Base-by-base conservation (phyloP, 495 filamentous ascomycete species). In the Neurospora sp. region DNA sequence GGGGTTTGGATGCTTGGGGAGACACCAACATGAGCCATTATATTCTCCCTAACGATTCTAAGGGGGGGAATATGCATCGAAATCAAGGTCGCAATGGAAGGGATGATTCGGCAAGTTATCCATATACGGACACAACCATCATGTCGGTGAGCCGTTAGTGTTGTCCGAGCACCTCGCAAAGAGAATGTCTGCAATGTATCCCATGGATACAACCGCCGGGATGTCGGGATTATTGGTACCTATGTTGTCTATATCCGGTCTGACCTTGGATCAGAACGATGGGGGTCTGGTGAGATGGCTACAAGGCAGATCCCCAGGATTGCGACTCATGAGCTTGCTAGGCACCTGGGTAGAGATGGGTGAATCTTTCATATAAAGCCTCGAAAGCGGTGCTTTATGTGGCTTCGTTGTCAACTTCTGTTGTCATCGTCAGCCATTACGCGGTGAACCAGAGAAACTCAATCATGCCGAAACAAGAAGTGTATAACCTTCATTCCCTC, bases 381-480 rank as follows among this genome's bases (percentile, higher is more conserved):
- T 31, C 11, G 12, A 62, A 31, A 62, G 23, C 2, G 54, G 14
- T 62, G 3, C 12, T 8, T 62, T 35, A 62, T 9, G 27, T 62
- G 48, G 54, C 27, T 35, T 35, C 27, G 14, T 18, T 35, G 27
- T 62, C 27, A 7, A 9, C 23, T 31, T 16, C 0, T 1, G 2
- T 35, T 59, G 48, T 3, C 23, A 31, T 31, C 11, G 10, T 27
- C 20, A 31, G 20, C 23, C 6, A 6, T 59, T 23, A 31, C 48
- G 11, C 5, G 16, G 6, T 5, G 11, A 59, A 14, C 48, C 23
- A 59, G 23, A 31, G 20, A 14, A 27, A 27, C 16, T 20, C 18
- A 62, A 78, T 12, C 20, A 75, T 75, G 72, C 71, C 72, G 11
- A 71, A 69, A 66, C 39, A 39, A 20, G 80, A 84, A 10, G 73